Evolutionary conservation across 2,329 filamentous ascomycete genomes (phyloP).

Genomic region (Hypoxylon sp.): DNA sequence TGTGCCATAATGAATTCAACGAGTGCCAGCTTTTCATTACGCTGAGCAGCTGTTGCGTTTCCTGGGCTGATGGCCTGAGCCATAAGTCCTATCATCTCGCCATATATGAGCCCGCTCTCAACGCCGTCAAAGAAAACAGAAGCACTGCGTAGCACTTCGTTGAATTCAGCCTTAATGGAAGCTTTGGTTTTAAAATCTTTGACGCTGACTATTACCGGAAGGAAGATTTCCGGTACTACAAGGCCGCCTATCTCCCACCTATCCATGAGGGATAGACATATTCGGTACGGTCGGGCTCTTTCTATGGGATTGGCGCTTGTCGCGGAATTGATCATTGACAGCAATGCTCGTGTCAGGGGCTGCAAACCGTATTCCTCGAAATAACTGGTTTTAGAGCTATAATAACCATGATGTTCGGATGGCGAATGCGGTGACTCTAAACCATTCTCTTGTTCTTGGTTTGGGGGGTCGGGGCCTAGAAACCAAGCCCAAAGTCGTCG

Average conservation of each 20-base stretch:
- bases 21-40: constrained; percentile 76
- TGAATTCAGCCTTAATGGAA: constrained; percentile 77
- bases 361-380: constrained; percentile 85
- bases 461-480: constrained; percentile 79
- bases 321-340: constrained; percentile 79
- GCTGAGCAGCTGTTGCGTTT: constrained; percentile 61
- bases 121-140: constrained; percentile 98
- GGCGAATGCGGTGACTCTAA: constrained; percentile 62
- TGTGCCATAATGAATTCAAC: constrained; percentile 86
- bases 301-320: constrained; percentile 70
- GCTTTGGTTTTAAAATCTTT: constrained; percentile 78
- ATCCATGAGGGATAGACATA: constrained; percentile 97
- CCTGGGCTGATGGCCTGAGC: constrained; percentile 69
- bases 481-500: constrained; percentile 97
- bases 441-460: constrained; percentile 63
- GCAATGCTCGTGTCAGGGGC: constrained; percentile 79
- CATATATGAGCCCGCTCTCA: constrained; percentile 93
- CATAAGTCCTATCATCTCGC: constrained; percentile 80
- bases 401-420: constrained; percentile 61
- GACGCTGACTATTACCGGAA: constrained; percentile 86
- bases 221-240: constrained; percentile 88
- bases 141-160: constrained; percentile 91
- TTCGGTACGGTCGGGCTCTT: constrained; percentile 86
- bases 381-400: constrained; percentile 78
- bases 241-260: constrained; percentile 96